Base-by-base conservation (phyloP, 2,329 filamentous ascomycete genomes). In the Coniochaeta ligniaria region DNA sequence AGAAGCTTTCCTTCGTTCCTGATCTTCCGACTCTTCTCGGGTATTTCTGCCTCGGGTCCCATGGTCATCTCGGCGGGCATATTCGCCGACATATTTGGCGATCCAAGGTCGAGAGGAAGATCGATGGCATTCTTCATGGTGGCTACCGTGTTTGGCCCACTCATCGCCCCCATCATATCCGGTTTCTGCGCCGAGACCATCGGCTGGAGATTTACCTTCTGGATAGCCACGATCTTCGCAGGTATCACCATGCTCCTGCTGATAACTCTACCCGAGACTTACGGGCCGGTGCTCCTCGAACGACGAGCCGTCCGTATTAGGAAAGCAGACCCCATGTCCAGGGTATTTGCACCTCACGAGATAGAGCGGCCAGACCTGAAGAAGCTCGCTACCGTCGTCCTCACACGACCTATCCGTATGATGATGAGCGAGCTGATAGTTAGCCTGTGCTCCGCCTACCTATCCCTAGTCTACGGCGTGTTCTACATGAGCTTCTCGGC, bases 401-500 rank as follows among this genome's bases (percentile, higher is more conserved):
- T 93, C 41, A 87, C 86, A 1, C 77, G 90, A 0, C 90, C 91
- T 0, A 72, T 92, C 6, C 80, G 87, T 28, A 94, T 94, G 90
- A 77, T 89, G 35, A 52, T 83, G 58, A 86, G 82, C 50, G 91
- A 95, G 69, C 86, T 88, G 57, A 89, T 94, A 57, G 89, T 94
- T 8, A 78, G 86, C 26, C 87, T 85, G 57, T 84, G 83, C 1
- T 91, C 87, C 71, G 69, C 84, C 68, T 93, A 92, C 71, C 78
- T 92, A 12, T 85, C 90, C 36, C 77, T 93, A 31, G 81, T 86
- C 36, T 93, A 92, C 69, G 82, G 77, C 57, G 82, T 83, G 65
- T 83, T 83, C 68, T 83, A 84, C 78, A 90, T 93, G 74, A 91
- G 86, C 69, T 91, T 94, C 66, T 85, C 91, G 70, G 87, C 88